These are phyloP conservation scores for Aspergillus fijiensis DNA, from an alignment of 2,329 filamentous ascomycete genomes.

Conservation along the genomic window DNA sequence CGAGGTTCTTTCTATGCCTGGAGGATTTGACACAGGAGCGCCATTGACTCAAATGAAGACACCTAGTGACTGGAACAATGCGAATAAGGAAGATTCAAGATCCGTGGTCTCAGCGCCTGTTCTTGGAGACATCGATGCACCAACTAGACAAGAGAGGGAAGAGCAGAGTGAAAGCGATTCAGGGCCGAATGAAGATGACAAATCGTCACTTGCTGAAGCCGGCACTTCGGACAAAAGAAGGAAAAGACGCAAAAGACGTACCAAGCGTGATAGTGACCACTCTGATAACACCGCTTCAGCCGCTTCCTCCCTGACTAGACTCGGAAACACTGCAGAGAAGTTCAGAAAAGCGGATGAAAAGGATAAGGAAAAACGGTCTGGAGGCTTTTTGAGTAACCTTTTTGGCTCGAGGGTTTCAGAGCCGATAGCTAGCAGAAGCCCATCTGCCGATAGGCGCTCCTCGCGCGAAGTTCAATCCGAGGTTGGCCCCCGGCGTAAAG, in stretches of 20 bases:
- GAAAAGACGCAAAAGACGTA: conserved; percentile 28
- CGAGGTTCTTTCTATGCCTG: conserved; percentile 33
- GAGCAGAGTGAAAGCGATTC: conserved; percentile 24
- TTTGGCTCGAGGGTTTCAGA: conserved; percentile 39
- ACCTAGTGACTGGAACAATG: neutral
- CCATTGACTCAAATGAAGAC: conserved; percentile 1
- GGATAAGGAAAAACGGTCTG: conserved; percentile 31
- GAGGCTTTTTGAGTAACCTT: conserved; percentile 39
- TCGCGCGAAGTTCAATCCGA: conserved; percentile 40
- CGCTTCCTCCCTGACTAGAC: conserved; percentile 33
- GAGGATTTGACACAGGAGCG: conserved; percentile 29
- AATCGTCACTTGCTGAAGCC: conserved; percentile 8
- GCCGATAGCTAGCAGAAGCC: conserved; percentile 26
- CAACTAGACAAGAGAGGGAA: conserved; percentile 20
- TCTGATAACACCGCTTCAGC: conserved; percentile 41
- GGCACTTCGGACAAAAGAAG: conserved; percentile 27
- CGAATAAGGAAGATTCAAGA: conserved; percentile 11
- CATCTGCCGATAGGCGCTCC: conserved; percentile 28
- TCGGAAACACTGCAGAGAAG: conserved; percentile 34
- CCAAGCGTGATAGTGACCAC: conserved; percentile 27
- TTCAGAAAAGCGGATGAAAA: conserved; percentile 34
- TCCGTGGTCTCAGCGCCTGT: conserved; percentile 24
- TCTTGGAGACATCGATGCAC: conserved; percentile 9
- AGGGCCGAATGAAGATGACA: conserved; percentile 20
- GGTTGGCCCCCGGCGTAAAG: conserved; percentile 41